Evolutionary conservation across 306 rosid species (phyloP).

Genomic region (Ochetophila trinervis): DNA sequence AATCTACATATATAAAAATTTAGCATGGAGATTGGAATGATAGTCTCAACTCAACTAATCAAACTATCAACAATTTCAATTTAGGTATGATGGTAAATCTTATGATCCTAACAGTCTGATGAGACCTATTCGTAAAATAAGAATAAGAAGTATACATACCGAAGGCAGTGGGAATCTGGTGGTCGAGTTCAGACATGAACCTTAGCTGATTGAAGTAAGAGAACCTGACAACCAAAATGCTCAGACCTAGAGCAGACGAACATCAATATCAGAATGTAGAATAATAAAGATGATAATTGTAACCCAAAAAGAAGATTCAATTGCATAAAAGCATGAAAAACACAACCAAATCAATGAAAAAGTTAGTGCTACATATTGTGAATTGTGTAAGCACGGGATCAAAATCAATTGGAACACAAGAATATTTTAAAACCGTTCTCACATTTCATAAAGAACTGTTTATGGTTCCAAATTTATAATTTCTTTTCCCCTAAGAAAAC

Average conservation of each 20-base stretch:
- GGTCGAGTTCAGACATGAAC: conserved; percentile 83
- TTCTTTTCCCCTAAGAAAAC: too few species aligned
- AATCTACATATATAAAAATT: too few species aligned
- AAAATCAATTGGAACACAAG: too few species aligned
- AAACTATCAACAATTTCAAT: background rate
- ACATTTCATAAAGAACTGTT: too few species aligned
- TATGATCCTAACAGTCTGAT: background rate
- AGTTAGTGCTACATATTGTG: too few species aligned
- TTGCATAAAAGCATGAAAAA: background rate
- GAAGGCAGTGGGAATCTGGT: conserved; percentile 65
- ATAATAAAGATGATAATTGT: too few species aligned
- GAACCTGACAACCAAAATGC: conserved; percentile 41
- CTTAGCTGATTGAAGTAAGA: conserved; percentile 35
- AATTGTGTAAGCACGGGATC: too few species aligned
- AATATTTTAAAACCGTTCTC: too few species aligned
- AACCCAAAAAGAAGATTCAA: background rate
- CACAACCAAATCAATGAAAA: background rate
- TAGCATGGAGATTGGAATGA: too few species aligned
- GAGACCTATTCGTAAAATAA: too few species aligned
- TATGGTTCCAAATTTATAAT: too few species aligned
- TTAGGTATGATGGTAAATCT: background rate
- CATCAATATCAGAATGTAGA: background rate
- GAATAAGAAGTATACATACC: conserved; percentile 38
- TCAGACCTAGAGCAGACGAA: conserved; percentile 33
- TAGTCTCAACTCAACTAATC: too few species aligned